A percentile compares a stretch with the other conserved stretches of the same genome.
phyloP scores from a whole-genome alignment of 371 early-diverging fungal species.

The Mucor ambiguus region DNA sequence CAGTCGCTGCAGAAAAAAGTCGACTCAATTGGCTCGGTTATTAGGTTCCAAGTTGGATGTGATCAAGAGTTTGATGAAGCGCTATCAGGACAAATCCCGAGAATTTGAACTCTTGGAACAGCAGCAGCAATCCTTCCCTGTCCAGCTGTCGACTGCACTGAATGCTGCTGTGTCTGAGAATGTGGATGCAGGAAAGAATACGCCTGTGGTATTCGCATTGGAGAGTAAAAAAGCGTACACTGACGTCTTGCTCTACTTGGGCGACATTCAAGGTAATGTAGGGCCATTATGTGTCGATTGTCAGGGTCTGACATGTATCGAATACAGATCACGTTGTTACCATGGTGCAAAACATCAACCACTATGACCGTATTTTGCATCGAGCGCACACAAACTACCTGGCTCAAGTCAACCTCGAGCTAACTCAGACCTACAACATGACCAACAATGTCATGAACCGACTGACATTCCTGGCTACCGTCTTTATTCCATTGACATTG shows the following conservation, averaged over 20 bases:
- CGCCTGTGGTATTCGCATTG: not conserved
- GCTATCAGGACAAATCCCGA: constrained; percentile 58
- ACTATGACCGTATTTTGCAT: constrained; percentile 77
- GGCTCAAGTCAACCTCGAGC: constrained; percentile 80
- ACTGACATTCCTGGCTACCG: constrained; percentile 79
- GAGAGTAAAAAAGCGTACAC: constrained; percentile 34
- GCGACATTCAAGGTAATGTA: constrained; percentile 82
- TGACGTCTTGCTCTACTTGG: constrained; percentile 75
- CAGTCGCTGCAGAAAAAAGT: constrained; percentile 78
- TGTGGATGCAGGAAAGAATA: constrained; percentile 2
- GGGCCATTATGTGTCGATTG: not conserved
- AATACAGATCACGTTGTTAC: constrained; percentile 74
- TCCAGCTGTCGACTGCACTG: constrained; percentile 4
- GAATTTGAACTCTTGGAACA: constrained; percentile 10
- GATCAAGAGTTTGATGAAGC: constrained; percentile 77
- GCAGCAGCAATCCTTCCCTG: constrained; percentile 9
- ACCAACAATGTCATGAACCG: constrained; percentile 83
- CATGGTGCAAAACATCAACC: constrained; percentile 73
- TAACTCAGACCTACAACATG: constrained; percentile 75
- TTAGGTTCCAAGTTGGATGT: constrained; percentile 81
- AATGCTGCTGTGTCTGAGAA: not conserved
- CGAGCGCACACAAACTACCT: constrained; percentile 85
- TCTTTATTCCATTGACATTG: constrained; percentile 88
- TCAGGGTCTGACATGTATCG: not conserved
- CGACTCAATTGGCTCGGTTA: constrained; percentile 73